Evolutionary conservation across 2,329 filamentous ascomycete species (phyloP).

Genomic region (Apiospora phragmitis): DNA sequence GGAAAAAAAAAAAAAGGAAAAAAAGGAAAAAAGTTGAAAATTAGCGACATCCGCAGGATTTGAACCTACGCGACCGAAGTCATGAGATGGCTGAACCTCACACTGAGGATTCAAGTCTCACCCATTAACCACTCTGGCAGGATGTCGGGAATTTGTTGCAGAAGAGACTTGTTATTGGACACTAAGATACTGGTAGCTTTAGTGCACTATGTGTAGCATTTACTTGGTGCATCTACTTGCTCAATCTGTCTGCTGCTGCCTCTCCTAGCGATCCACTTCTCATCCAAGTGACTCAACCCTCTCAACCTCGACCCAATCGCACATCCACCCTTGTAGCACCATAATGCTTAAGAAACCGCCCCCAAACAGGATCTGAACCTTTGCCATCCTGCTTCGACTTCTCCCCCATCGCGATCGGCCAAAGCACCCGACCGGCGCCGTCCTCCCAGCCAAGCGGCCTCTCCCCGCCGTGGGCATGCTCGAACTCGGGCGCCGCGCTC

Average conservation of each 20-base stretch:
- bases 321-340: conserved; percentile 11
- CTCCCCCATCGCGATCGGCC: conserved; percentile 28
- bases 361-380: background rate
- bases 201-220: background rate
- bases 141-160: conserved; percentile 10
- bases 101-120: conserved; percentile 18
- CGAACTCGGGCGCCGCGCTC: conserved; percentile 35
- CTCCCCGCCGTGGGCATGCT: conserved; percentile 21
- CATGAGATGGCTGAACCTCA: conserved; percentile 14
- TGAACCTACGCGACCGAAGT: conserved; percentile 16
- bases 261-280: background rate
- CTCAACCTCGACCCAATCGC: conserved; percentile 10
- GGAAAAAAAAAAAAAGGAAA: background rate
- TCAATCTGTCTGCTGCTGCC: background rate
- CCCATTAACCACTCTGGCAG: conserved; percentile 21
- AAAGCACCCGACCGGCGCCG: conserved; percentile 36
- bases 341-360: conserved; percentile 12
- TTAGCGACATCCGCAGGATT: conserved; percentile 15
- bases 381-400: background rate
- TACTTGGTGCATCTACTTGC: background rate
- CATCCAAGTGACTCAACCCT: background rate
- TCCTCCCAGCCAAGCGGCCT: conserved; percentile 39
- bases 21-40: background rate
- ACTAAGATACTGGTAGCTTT: background rate
- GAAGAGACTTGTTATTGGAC: background rate